Conservation (phyloP, 2,329 filamentous ascomycete genomes). For the Sporothrix pallida region DNA sequence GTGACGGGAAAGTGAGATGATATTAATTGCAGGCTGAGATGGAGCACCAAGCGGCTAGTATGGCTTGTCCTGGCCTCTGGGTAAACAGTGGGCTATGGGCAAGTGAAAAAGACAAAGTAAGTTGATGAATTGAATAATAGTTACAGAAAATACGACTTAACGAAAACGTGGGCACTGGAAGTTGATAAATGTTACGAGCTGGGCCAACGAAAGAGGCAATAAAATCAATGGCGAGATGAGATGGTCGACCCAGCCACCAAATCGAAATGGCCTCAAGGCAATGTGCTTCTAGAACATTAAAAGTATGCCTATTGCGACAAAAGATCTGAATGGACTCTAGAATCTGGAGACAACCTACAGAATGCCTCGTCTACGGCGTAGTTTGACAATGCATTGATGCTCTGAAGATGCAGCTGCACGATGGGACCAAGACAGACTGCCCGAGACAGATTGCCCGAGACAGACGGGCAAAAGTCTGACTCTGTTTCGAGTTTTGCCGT, state of each 20-base stretch:
- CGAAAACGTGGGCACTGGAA: neutral
- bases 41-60: neutral
- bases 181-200: neutral
- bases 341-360: neutral
- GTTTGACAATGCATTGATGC: neutral
- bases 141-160: neutral
- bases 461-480: too few species aligned
- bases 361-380: neutral
- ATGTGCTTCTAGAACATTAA: too few species aligned
- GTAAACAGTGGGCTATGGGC: neutral
- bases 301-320: too few species aligned
- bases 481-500: neutral
- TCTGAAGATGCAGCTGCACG: neutral
- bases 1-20: neutral
- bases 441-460: too few species aligned
- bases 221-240: too few species aligned
- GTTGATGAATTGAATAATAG: too few species aligned
- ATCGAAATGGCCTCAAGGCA: too few species aligned
- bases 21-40: constrained; percentile 13
- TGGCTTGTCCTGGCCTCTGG: neutral
- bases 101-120: too few species aligned
- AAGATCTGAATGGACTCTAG: too few species aligned
- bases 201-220: neutral
- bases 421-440: neutral
- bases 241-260: too few species aligned